phyloP scores from a whole-genome alignment of 306 rosid species.

The Quercus suber region DNA sequence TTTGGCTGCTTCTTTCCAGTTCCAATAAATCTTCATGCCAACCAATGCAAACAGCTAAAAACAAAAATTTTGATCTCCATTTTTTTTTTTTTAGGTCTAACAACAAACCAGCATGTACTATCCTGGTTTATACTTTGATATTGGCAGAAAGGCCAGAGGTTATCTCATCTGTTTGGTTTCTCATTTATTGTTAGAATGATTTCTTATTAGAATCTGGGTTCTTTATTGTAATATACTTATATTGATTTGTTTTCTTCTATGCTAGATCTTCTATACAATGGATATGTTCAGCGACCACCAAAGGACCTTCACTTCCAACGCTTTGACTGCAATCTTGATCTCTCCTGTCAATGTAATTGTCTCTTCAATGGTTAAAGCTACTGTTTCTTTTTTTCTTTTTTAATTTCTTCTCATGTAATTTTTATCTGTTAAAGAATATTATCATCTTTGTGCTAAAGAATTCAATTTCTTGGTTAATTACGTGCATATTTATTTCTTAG shows the following conservation, averaged over 20 bases:
- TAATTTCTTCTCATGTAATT: neutral
- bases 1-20: slow-evolving; percentile 24
- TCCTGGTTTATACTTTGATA: slow-evolving; percentile 48
- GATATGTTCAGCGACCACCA: slow-evolving; percentile 40
- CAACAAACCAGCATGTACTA: slow-evolving; percentile 40
- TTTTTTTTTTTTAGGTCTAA: neutral
- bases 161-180: slow-evolving; percentile 4
- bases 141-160: slow-evolving; percentile 76
- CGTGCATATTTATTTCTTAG: neutral
- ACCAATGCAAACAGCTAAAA: slow-evolving; percentile 31
- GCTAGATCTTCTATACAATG: slow-evolving; percentile 62
- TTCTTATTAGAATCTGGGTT: neutral
- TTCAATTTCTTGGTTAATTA: neutral
- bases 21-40: slow-evolving; percentile 37
- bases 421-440: neutral
- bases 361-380: neutral
- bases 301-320: slow-evolving; percentile 38
- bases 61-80: slow-evolving; percentile 20
- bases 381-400: neutral
- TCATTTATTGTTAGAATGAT: neutral
- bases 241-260: slow-evolving; percentile 17
- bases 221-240: slow-evolving; percentile 18
- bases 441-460: neutral
- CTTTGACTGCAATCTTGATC: slow-evolving; percentile 51
- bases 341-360: slow-evolving; percentile 58